Evolutionary conservation across 495 filamentous ascomycete species (phyloP).

Genomic region (Stereocaulon alpinum): DNA sequence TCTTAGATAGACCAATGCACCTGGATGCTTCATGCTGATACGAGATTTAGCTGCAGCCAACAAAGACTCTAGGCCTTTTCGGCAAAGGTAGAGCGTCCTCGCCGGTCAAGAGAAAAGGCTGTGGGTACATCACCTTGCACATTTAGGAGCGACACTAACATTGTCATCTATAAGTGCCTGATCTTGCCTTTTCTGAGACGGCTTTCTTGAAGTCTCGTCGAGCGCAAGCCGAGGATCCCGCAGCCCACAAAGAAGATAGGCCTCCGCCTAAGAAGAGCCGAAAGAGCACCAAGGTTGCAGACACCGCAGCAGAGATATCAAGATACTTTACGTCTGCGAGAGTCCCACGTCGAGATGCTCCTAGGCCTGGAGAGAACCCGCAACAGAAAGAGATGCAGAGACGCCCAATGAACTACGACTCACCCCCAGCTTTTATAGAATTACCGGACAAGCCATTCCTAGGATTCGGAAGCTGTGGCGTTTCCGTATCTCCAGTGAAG

Average conservation of each 20-base stretch:
- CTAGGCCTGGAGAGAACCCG: background rate
- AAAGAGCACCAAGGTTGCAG: slow-evolving; percentile 11
- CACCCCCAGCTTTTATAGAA: slow-evolving; percentile 8
- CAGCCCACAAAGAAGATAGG: background rate
- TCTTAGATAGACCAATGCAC: background rate
- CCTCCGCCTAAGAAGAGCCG: slow-evolving; percentile 4
- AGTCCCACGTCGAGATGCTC: background rate
- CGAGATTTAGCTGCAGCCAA: slow-evolving; percentile 40
- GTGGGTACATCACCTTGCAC: slow-evolving; percentile 25
- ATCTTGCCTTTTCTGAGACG: slow-evolving; percentile 60
- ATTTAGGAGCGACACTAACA: background rate
- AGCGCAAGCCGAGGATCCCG: slow-evolving; percentile 14
- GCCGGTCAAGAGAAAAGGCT: slow-evolving; percentile 37
- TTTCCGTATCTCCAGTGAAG: slow-evolving; percentile 12
- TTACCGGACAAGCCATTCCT: slow-evolving; percentile 20
- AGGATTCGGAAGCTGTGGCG: slow-evolving; percentile 23
- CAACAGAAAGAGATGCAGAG: background rate
- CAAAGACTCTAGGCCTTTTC: slow-evolving; percentile 52
- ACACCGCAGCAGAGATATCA: slow-evolving; percentile 20
- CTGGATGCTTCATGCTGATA: slow-evolving; percentile 1
- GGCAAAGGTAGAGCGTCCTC: slow-evolving; percentile 58
- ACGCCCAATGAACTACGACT: background rate
- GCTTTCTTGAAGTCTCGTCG: slow-evolving; percentile 43
- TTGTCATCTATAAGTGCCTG: slow-evolving; percentile 38
- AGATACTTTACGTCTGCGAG: slow-evolving; percentile 19